Conservation (phyloP, 768 basidiomycete species). For the Mycena latifolia region DNA sequence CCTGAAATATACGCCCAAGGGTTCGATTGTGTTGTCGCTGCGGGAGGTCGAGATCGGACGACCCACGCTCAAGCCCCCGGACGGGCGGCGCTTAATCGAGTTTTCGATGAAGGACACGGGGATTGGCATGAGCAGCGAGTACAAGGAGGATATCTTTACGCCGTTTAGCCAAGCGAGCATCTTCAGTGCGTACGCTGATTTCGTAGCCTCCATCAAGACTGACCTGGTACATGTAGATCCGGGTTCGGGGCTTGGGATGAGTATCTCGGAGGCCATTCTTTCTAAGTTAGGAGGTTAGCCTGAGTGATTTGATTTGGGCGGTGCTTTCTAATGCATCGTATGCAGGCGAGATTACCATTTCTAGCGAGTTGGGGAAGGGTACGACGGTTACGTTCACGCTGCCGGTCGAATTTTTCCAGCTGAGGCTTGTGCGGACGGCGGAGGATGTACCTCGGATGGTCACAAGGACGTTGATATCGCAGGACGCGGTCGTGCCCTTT, state of each 20-base stretch:
- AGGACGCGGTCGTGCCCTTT: neutral
- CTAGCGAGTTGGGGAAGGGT: conserved; percentile 15
- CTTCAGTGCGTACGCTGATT: conserved; percentile 13
- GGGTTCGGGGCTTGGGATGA: conserved; percentile 23
- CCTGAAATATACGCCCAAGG: conserved; percentile 23
- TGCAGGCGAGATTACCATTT: conserved; percentile 11
- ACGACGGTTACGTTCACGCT: conserved; percentile 17
- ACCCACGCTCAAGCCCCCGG: neutral
- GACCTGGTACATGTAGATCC: conserved; percentile 6
- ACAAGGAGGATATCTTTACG: conserved; percentile 20
- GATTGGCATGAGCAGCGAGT: conserved; percentile 26
- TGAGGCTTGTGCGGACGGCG: neutral
- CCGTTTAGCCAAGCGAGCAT: conserved; percentile 19
- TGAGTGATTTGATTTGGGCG: neutral
- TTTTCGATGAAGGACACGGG: conserved; percentile 24
- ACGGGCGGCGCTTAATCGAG: conserved; percentile 15
- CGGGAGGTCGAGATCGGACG: conserved; percentile 2
- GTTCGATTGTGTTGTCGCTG: conserved; percentile 15
- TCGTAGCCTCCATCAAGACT: neutral
- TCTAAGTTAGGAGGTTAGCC: conserved; percentile 10
- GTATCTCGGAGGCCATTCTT: conserved; percentile 18
- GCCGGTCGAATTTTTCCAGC: conserved; percentile 5
- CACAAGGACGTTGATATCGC: conserved; percentile 12
- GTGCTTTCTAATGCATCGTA: neutral
- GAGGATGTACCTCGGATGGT: neutral